These are phyloP conservation scores for Plenodomus biglobosus DNA, from an alignment of 2,329 filamentous ascomycete genomes.

Conservation along the genomic window DNA sequence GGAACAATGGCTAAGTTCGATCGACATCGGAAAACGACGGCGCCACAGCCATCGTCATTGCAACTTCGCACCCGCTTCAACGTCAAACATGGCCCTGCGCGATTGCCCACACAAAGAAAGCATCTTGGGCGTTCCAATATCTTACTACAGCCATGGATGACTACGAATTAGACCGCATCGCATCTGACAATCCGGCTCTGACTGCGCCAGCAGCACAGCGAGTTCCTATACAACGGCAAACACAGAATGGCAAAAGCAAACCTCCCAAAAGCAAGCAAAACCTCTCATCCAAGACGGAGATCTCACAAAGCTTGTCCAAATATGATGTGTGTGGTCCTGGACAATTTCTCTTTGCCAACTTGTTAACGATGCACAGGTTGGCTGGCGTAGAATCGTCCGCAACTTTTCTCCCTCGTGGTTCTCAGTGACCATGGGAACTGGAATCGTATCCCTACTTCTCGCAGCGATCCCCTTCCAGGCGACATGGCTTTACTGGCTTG, in stretches of 20 bases:
- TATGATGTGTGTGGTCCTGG: conserved; percentile 23
- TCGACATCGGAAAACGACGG: not conserved
- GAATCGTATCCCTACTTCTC: conserved; percentile 65
- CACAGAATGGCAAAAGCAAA: conserved; percentile 12
- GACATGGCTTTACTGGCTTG: conserved; percentile 60
- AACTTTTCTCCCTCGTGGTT: conserved; percentile 46
- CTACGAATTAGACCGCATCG: conserved; percentile 28
- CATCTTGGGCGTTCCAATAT: not conserved
- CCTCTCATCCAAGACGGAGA: not conserved
- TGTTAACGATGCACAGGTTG: conserved; percentile 16
- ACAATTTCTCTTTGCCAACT: not conserved
- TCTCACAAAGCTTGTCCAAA: conserved; percentile 20
- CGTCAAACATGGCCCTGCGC: not conserved
- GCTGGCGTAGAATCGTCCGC: conserved; percentile 41
- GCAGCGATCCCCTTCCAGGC: conserved; percentile 63
- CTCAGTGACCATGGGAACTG: conserved; percentile 61
- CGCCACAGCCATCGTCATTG: conserved; percentile 1
- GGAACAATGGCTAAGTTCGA: not conserved
- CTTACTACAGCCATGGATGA: conserved; percentile 28
- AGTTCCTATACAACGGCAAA: conserved; percentile 15
- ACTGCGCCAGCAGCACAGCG: conserved; percentile 24
- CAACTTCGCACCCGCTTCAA: not conserved
- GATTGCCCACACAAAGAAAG: not conserved
- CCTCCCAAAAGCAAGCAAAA: conserved; percentile 3
- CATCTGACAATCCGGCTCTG: conserved; percentile 32